Conservation (phyloP, 768 basidiomycete species). For the Rhodotorula sphaerocarpa region DNA sequence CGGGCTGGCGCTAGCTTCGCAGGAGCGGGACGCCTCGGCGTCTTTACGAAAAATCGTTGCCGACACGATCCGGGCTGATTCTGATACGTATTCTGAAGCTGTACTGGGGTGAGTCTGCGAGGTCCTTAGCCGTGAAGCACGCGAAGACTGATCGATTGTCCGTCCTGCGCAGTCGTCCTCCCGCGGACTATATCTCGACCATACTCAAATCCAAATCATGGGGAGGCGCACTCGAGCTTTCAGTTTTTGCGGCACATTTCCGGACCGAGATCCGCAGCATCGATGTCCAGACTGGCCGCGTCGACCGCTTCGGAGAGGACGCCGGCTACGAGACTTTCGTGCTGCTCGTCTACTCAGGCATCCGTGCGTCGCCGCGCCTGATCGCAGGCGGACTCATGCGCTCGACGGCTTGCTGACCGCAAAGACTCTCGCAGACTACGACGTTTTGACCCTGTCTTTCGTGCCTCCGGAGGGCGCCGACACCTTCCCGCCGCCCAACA, state of each 20-base stretch:
- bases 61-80: constrained; percentile 64
- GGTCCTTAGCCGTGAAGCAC: too few species aligned
- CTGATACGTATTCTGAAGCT: constrained; percentile 67
- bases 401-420: too few species aligned
- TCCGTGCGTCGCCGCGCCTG: constrained; percentile 41
- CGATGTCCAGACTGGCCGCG: constrained; percentile 12
- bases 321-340: constrained; percentile 45
- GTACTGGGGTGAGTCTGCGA: constrained; percentile 65
- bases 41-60: constrained; percentile 75
- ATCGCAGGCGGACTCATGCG: too few species aligned
- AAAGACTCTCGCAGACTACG: constrained; percentile 60
- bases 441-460: constrained; percentile 76
- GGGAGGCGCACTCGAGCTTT: constrained; percentile 90
- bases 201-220: constrained; percentile 73
- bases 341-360: constrained; percentile 85
- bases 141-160: too few species aligned
- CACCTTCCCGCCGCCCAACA: constrained; percentile 25
- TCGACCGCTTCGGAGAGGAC: constrained; percentile 26
- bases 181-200: constrained; percentile 67
- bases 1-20: constrained; percentile 76
- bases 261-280: constrained; percentile 59
- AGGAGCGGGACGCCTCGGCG: constrained; percentile 56
- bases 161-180: constrained; percentile 54
- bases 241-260: constrained; percentile 73
- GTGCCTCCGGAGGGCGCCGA: constrained; percentile 57